Percentiles rank a stretch among this genome's conserved stretches.
Conservation (phyloP, 2,329 filamentous ascomycete species). For the Epichloe scottii region DNA sequence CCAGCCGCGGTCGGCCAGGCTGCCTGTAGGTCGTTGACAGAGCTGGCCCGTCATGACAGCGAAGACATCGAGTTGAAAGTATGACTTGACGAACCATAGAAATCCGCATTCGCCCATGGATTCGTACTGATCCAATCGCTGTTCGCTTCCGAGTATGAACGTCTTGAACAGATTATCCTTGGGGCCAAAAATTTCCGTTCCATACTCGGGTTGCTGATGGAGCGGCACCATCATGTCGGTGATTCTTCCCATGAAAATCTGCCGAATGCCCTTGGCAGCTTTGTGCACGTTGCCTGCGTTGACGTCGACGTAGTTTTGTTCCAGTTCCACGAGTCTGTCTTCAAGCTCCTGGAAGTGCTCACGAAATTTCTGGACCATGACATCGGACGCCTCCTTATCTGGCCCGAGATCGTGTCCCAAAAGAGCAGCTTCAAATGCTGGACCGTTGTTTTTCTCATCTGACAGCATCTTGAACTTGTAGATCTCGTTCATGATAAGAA, state of each 20-base stretch:
- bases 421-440: conserved; percentile 37
- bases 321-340: conserved; percentile 28
- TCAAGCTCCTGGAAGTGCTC: conserved; percentile 30
- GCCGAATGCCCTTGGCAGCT: conserved; percentile 34
- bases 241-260: conserved; percentile 37
- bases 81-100: conserved; percentile 40
- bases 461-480: conserved; percentile 35
- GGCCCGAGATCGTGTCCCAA: conserved; percentile 28
- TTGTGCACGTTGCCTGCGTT: conserved; percentile 39
- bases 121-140: conserved; percentile 32
- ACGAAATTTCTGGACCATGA: conserved; percentile 23
- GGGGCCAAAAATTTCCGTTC: conserved; percentile 33
- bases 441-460: conserved; percentile 27
- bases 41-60: conserved; percentile 43
- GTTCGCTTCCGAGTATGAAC: conserved; percentile 34
- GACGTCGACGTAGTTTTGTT: conserved; percentile 37
- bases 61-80: conserved; percentile 45
- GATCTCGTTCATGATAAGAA: conserved; percentile 37
- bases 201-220: conserved; percentile 34
- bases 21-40: conserved; percentile 33
- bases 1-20: conserved; percentile 43
- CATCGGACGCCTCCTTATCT: conserved; percentile 12
- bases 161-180: conserved; percentile 45
- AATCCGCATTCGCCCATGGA: conserved; percentile 33
- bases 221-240: conserved; percentile 34